phyloP scores from a whole-genome alignment of 805 yeast genomes.

The Sugiyamaella chiloensis region DNA sequence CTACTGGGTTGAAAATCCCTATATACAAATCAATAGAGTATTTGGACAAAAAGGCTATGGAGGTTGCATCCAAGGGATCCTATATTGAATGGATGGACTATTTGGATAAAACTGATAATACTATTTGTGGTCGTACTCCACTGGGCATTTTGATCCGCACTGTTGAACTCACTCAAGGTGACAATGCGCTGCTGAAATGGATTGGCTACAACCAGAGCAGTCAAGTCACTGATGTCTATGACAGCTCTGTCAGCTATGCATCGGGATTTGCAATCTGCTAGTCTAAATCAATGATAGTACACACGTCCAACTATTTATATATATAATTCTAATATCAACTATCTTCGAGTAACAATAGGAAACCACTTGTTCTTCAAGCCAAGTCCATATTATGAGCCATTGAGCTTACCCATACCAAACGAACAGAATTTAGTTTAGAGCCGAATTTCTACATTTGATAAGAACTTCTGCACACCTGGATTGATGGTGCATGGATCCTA shows the following conservation, averaged over 20 bases:
- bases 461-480: too few species aligned
- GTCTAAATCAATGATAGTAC: too few species aligned
- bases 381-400: too few species aligned
- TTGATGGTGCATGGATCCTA: too few species aligned
- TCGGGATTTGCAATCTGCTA: conserved; percentile 55
- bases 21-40: conserved; percentile 71
- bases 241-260: conserved; percentile 90
- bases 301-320: neutral
- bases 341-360: too few species aligned
- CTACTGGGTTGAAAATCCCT: conserved; percentile 36
- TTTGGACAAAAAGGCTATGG: conserved; percentile 72
- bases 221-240: conserved; percentile 43
- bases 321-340: conserved; percentile 1
- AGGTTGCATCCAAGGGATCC: conserved; percentile 51
- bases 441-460: too few species aligned
- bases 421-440: too few species aligned
- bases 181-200: conserved; percentile 52
- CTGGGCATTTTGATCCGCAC: conserved; percentile 59
- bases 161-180: conserved; percentile 38
- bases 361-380: too few species aligned
- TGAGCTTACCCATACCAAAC: too few species aligned
- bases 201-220: conserved; percentile 78
- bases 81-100: conserved; percentile 63
- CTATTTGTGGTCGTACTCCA: conserved; percentile 92
- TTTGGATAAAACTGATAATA: conserved; percentile 69